Base-by-base conservation (phyloP, 495 filamentous ascomycete genomes). In the Aspergillus avenaceus region DNA sequence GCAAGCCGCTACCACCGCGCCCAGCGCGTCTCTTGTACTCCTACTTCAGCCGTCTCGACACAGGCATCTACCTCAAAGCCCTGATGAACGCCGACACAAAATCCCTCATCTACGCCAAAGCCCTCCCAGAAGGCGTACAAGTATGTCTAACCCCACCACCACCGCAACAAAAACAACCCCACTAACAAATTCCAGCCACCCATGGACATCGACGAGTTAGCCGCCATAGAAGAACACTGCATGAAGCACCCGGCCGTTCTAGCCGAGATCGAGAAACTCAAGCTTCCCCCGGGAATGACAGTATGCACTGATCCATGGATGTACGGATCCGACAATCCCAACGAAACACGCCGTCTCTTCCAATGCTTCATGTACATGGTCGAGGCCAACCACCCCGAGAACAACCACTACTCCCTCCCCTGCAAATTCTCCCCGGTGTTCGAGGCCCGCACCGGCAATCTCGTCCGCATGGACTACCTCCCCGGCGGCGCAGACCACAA, bases 381-480 rank as follows among this genome's bases (percentile, higher is more conserved):
- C 2, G 61, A 56, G 6, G 63, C 67, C 8, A 67, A 72, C 24
- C 69, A 74, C 40, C 67, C 69, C 4, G 62, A 74, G 49, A 67
- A 74, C 49, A 91, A 91, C 59, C 85, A 92, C 56, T 95, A 95
- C 62, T 84, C 89, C 0, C 75, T 90, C 27, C 89, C 89, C 0
- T 76, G 91, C 45, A 79, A 84, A 19, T 86, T 93, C 54, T 89
- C 84, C 5, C 88, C 89, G 0, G 87, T 92, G 9, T 73, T 95
- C 27, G 82, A 84, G 53, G 79, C 80, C 2, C 71, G 73, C 13
- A 84, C 80, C 0, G 76, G 78, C 60, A 80, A 84, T 50, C 75
- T 95, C 14, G 75, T 77, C 26, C 72, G 75, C 11, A 77, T 79
- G 59, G 75, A 77, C 52, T 71, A 74, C 47, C 63, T 77, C 9